Conservation (phyloP, 2,329 filamentous ascomycete genomes). For the Penicillium sp. region DNA sequence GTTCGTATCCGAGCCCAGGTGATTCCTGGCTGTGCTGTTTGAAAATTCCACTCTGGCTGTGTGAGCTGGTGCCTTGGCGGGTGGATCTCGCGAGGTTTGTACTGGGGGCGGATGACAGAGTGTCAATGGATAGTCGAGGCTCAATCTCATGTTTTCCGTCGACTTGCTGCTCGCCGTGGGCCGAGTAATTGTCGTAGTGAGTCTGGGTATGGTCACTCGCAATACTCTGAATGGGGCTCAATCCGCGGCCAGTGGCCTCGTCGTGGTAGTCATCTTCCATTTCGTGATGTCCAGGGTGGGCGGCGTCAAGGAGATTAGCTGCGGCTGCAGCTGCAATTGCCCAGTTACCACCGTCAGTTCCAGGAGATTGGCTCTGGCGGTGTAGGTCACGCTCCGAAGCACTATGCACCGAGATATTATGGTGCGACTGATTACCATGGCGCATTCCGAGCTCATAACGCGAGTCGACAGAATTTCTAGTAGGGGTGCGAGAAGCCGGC, state of each 20-base stretch:
- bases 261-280: constrained; percentile 54
- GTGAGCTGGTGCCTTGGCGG: constrained; percentile 54
- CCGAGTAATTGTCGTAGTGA: constrained; percentile 35
- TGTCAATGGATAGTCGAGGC: constrained; percentile 56
- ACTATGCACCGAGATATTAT: constrained; percentile 51
- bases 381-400: constrained; percentile 48
- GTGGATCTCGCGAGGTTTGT: constrained; percentile 58
- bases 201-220: constrained; percentile 78
- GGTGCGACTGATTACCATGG: constrained; percentile 59
- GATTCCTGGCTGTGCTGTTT: constrained; percentile 41
- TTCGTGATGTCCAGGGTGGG: constrained; percentile 51
- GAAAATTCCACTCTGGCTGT: constrained; percentile 52
- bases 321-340: constrained; percentile 44
- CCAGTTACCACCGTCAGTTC: constrained; percentile 36
- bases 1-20: constrained; percentile 42
- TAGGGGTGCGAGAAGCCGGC: constrained; percentile 62
- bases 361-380: constrained; percentile 36
- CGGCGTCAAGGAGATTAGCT: constrained; percentile 36
- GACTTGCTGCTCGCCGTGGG: not conserved
- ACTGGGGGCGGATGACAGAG: constrained; percentile 58
- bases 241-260: constrained; percentile 65
- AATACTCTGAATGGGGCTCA: constrained; percentile 90
- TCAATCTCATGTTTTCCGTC: constrained; percentile 60
- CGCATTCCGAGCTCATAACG: constrained; percentile 64
- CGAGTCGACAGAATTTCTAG: constrained; percentile 47